Percentiles rank a stretch among this genome's conserved stretches.
phyloP scores from a whole-genome alignment of 2,329 filamentous ascomycete species.

The Exophiala dermatitidis region DNA sequence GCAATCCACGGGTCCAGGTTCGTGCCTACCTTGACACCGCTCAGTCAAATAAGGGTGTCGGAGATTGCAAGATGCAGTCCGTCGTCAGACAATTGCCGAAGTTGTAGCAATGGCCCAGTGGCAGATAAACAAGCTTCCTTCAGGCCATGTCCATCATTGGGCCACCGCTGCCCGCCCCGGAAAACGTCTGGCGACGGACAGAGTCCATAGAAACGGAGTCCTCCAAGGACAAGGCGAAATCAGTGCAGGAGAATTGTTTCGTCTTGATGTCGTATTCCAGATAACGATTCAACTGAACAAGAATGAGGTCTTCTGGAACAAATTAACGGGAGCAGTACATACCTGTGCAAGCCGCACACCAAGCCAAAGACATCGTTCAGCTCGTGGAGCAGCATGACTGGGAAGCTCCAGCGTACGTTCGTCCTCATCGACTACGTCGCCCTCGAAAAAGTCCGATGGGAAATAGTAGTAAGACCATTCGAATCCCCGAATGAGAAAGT shows the following conservation, averaged over 20 bases:
- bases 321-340: constrained; percentile 16
- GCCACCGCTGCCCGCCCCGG: constrained; percentile 4
- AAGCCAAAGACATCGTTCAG: constrained; percentile 47
- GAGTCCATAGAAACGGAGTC: constrained; percentile 6
- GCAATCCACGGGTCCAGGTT: too few relatives aligned
- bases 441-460: constrained; percentile 46
- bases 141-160: constrained; percentile 11
- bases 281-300: constrained; percentile 31
- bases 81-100: too few relatives aligned
- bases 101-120: too few relatives aligned
- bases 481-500: constrained; percentile 51
- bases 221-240: constrained; percentile 11
- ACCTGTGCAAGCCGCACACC: constrained; percentile 40
- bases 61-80: too few relatives aligned
- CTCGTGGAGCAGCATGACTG: constrained; percentile 43
- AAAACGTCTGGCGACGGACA: constrained; percentile 9
- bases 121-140: not conserved
- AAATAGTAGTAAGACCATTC: constrained; percentile 48
- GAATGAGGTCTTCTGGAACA: not conserved
- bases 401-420: constrained; percentile 47
- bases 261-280: constrained; percentile 32
- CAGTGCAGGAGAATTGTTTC: constrained; percentile 32
- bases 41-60: too few relatives aligned
- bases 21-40: too few relatives aligned
- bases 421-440: constrained; percentile 47